Base-by-base conservation (phyloP, 352 stramenopile species). In the Elongisporangium undulatum region DNA sequence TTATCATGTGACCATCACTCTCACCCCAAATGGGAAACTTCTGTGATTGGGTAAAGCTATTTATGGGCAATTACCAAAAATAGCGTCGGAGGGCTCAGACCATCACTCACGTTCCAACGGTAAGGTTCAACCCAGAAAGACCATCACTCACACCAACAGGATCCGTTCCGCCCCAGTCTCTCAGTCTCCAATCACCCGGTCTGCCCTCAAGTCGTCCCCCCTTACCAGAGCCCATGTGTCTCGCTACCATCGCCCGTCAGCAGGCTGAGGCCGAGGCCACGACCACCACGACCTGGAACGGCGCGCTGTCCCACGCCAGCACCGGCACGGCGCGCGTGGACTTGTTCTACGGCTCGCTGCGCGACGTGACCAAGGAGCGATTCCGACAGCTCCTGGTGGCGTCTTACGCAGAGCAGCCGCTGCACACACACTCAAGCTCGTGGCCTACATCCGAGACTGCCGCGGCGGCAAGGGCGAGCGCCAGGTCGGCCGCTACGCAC, bases 381-480 rank as follows among this genome's bases (percentile, higher is more conserved):
- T 65, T 81, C 49, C 15, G 59, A 1, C 5, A 54, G 3, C 53
- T 84, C 5, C 51, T 84, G 26, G 62, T 67, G 8, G 68, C 68
- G 2, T 82, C 75, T 50, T 82, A 73, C 59, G 52, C 56, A 4
- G 72, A 85, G 56, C 67, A 85, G 51, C 50, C 72, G 23, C 58
- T 82, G 53, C 75, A 82, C 62, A n/a, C n/a, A 85, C 75, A 34
- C 70, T 85, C 62, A 85, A 80, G 70, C 51, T 85, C 15, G 57
- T 77, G 17, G 75, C 75, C 22, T 82, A 82, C 68, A 49, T 85
- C 12, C 75, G 75, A 45, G 75, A 79, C 66, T 71, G 59, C 41
- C 75, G 75, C 45, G 71, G 71, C 19, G 75, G 75, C 63, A 82
- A 82, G 58, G 72, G 75, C 49, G 72, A 85, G 55, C 72, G 73